These are phyloP conservation scores for Leccinum incarnatum DNA, from an alignment of 768 basidiomycete species.

Conservation along the genomic window DNA sequence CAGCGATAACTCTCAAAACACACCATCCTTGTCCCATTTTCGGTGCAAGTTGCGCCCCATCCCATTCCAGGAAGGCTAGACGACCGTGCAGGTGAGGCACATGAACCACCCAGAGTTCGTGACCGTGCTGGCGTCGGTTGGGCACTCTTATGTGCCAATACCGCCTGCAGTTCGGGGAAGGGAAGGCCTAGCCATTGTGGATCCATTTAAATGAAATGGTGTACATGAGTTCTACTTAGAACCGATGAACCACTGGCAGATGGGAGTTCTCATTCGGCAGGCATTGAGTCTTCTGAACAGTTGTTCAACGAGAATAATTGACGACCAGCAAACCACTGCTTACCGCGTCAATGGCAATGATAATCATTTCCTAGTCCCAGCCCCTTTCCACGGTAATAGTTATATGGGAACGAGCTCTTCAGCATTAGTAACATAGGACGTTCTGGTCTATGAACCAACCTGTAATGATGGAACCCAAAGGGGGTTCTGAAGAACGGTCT, in stretches of 20 bases:
- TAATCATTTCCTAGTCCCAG: too few relatives aligned
- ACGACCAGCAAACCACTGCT: too few relatives aligned
- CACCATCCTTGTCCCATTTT: constrained; percentile 20
- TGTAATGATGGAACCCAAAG: background rate
- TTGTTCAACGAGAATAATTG: too few relatives aligned
- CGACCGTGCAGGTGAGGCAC: constrained; percentile 45
- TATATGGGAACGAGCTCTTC: too few relatives aligned
- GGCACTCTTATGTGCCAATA: constrained; percentile 42
- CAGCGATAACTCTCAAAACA: constrained; percentile 23
- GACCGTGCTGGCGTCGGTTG: constrained; percentile 22
- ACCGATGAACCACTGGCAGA: background rate
- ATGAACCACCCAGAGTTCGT: constrained; percentile 38
- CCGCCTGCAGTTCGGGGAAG: constrained; percentile 32
- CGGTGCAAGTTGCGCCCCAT: background rate
- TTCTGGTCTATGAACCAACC: background rate
- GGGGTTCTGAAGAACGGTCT: too few relatives aligned
- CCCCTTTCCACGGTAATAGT: too few relatives aligned
- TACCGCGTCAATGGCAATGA: too few relatives aligned
- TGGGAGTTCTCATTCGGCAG: background rate
- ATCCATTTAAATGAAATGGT: background rate
- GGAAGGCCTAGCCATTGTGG: background rate
- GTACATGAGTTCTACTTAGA: background rate
- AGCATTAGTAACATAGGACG: too few relatives aligned
- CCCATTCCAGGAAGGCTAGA: constrained; percentile 38
- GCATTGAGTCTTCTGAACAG: background rate